phyloP scores from a whole-genome alignment of 164 flowering plant genomes.

The Vitis cinerea region DNA sequence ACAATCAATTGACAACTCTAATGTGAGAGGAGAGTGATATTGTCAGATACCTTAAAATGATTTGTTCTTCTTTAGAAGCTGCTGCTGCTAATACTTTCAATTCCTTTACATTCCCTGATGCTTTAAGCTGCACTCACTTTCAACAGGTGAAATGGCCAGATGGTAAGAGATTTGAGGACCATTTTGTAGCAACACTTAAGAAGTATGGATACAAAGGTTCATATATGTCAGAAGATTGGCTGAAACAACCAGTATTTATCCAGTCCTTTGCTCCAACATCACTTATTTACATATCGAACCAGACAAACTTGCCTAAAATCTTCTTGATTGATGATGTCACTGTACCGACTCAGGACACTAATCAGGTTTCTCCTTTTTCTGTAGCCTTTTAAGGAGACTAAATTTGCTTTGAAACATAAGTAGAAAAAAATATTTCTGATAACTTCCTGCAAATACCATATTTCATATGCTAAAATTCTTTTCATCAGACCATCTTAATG shows the following conservation, averaged over 20 bases:
- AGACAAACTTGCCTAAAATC: constrained; percentile 80
- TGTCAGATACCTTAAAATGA: not conserved
- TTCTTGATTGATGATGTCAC: constrained; percentile 78
- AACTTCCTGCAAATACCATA: too few species aligned
- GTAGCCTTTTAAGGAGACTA: not conserved
- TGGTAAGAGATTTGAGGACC: constrained; percentile 89
- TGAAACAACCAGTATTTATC: constrained; percentile 81
- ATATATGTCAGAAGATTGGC: constrained; percentile 89
- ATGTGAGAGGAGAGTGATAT: not conserved
- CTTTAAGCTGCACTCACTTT: constrained; percentile 4
- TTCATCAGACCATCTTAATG: not conserved
- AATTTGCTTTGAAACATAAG: too few species aligned
- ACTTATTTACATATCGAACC: constrained; percentile 65
- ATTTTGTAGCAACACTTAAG: constrained; percentile 71
- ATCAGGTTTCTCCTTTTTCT: constrained; percentile 59
- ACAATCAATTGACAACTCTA: too few species aligned
- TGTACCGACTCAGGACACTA: constrained; percentile 79
- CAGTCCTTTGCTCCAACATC: constrained; percentile 98
- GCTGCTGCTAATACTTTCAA: not conserved
- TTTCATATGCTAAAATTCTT: not conserved
- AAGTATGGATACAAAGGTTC: constrained; percentile 90
- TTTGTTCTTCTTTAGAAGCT: not conserved
- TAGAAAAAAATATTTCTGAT: too few species aligned
- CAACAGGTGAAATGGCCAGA: constrained; percentile 87
- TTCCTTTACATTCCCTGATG: not conserved